Percentiles rank a stretch among this genome's conserved stretches.
Evolutionary conservation across 257 asterid species (phyloP).

Genomic region (Solanum phureja): DNA sequence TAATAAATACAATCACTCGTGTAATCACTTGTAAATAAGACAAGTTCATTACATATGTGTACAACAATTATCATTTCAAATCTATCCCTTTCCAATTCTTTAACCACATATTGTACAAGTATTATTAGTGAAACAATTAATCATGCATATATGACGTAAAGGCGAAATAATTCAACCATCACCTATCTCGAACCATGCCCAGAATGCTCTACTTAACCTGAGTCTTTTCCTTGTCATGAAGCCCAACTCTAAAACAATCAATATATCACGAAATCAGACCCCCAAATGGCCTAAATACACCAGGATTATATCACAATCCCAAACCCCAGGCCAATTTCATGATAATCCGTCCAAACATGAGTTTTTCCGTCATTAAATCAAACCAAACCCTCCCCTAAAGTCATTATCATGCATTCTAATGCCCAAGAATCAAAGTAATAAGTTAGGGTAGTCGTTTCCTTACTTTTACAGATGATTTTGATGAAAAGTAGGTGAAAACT

Average conservation of each 20-base stretch:
- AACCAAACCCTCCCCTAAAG: not conserved
- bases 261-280: not conserved
- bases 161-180: not conserved
- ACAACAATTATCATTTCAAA: not conserved
- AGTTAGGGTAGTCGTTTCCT: not conserved
- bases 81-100: not conserved
- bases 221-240: not conserved
- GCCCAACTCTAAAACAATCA: too few species aligned
- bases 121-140: not conserved
- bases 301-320: too few species aligned
- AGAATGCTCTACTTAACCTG: not conserved
- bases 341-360: not conserved
- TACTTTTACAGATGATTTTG: not conserved
- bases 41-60: not conserved
- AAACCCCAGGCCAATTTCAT: not conserved
- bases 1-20: not conserved
- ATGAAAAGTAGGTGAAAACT: not conserved
- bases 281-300: not conserved
- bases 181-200: not conserved
- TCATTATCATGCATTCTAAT: not conserved
- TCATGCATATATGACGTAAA: not conserved
- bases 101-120: not conserved
- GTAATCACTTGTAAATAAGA: not conserved
- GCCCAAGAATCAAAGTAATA: not conserved
- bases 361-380: not conserved